Conservation (phyloP, 129 eudicot species). For the Calendula officinalis region DNA sequence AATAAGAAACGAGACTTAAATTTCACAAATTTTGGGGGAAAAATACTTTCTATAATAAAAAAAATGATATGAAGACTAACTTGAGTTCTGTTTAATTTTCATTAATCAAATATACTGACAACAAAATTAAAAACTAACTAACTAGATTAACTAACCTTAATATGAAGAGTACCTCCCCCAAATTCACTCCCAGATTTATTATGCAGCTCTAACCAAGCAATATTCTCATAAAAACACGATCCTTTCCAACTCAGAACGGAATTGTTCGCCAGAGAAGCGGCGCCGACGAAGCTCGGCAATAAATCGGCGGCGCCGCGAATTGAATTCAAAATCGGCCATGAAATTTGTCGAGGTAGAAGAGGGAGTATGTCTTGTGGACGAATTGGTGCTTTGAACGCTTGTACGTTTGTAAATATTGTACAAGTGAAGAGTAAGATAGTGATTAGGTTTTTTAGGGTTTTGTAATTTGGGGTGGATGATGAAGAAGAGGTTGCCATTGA, state of each 20-base stretch:
- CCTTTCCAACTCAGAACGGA: slow-evolving; percentile 65
- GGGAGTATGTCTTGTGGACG: slow-evolving; percentile 72
- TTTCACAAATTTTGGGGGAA: no score
- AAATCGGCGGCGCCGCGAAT: slow-evolving; percentile 73
- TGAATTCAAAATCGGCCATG: slow-evolving; percentile 77
- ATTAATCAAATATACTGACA: not conserved
- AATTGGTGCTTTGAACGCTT: slow-evolving; percentile 54
- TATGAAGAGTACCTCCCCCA: slow-evolving; percentile 98
- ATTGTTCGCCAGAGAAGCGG: slow-evolving; percentile 50
- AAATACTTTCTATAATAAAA: no score
- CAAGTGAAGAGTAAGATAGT: not conserved
- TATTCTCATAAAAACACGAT: slow-evolving; percentile 81
- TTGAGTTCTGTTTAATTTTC: no score
- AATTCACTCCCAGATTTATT: slow-evolving; percentile 63
- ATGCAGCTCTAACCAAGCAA: slow-evolving; percentile 91
- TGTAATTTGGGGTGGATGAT: slow-evolving; percentile 17
- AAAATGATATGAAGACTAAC: no score
- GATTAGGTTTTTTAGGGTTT: slow-evolving; percentile 26
- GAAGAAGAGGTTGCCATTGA: slow-evolving; percentile 28
- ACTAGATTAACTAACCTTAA: slow-evolving; percentile 42
- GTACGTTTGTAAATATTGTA: slow-evolving; percentile 12
- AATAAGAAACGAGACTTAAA: no score
- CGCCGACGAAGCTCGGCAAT: slow-evolving; percentile 84
- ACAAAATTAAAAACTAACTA: not conserved
- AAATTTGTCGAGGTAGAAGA: slow-evolving; percentile 66